Percentiles rank a stretch among this genome's conserved stretches.
These are phyloP conservation scores for Irpex rosettiformis DNA, from an alignment of 1,284 basidiomycete species.

Conservation along the genomic window DNA sequence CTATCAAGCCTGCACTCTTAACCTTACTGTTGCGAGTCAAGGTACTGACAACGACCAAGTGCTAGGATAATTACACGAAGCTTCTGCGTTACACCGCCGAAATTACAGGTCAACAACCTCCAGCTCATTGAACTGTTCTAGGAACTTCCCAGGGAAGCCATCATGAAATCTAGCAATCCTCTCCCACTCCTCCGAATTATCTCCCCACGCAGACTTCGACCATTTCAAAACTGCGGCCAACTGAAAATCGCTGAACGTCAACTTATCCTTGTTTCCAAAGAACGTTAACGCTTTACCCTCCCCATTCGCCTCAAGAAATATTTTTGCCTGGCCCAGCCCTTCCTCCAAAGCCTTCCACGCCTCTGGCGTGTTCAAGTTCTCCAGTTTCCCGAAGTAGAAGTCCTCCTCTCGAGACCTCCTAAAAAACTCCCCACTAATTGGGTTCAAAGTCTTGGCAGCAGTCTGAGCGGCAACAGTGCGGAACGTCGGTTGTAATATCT, in stretches of 20 bases:
- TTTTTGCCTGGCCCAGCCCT: constrained; percentile 26
- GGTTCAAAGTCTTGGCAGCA: constrained; percentile 27
- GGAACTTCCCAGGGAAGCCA: constrained; percentile 35
- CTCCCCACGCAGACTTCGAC: constrained; percentile 29
- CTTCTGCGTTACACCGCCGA: no score
- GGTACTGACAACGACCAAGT: no score
- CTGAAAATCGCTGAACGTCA: constrained; percentile 37
- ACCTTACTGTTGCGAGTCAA: no score
- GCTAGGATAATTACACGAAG: no score
- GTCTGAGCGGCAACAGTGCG: constrained; percentile 21
- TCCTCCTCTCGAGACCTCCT: constrained; percentile 31
- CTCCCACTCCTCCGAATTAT: constrained; percentile 37
- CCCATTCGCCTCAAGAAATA: constrained; percentile 30
- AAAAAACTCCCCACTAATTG: constrained; percentile 35
- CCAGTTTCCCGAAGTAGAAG: constrained; percentile 32
- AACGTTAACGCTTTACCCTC: constrained; percentile 24
- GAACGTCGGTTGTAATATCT: constrained; percentile 5
- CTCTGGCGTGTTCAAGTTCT: constrained; percentile 29
- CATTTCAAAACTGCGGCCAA: constrained; percentile 29
- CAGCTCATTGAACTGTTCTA: constrained; percentile 32
- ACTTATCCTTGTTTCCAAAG: constrained; percentile 18
- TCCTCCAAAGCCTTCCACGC: constrained; percentile 32
- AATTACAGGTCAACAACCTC: constrained; percentile 15
- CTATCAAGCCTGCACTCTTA: no score
- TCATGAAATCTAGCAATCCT: constrained; percentile 31